A percentile compares a stretch with the other conserved stretches of the same genome.
These are phyloP conservation scores for Mercurialis annua DNA, from an alignment of 345 rosid species.

Conservation along the genomic window DNA sequence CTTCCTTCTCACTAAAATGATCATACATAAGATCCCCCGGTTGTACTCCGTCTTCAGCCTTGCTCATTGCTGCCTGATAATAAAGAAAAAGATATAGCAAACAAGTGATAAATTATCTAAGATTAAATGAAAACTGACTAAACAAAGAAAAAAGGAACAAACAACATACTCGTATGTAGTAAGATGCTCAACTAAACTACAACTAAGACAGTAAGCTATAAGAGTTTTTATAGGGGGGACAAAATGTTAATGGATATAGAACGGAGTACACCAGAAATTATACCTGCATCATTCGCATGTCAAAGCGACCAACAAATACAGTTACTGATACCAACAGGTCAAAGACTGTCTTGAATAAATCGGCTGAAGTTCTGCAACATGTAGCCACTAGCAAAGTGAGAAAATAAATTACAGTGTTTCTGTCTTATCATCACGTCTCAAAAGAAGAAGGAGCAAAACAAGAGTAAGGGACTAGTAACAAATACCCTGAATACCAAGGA, in stretches of 20 bases:
- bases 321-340: slow-evolving; percentile 98
- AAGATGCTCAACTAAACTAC: background rate
- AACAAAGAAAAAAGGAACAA: background rate
- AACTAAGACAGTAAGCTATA: background rate
- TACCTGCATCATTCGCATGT: slow-evolving; percentile 99
- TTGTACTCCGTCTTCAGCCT: slow-evolving; percentile 45
- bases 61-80: slow-evolving; percentile 86
- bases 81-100: slow-evolving; percentile 8
- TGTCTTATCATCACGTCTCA: background rate
- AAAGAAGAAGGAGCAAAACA: background rate
- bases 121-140: background rate
- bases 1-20: slow-evolving; percentile 69
- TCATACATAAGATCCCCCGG: slow-evolving; percentile 65
- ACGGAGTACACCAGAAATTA: slow-evolving; percentile 7
- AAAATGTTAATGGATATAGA: background rate
- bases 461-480: slow-evolving; percentile 15
- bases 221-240: background rate
- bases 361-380: slow-evolving; percentile 91
- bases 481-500: slow-evolving; percentile 99
- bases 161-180: too few relatives aligned
- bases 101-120: background rate
- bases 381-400: slow-evolving; percentile 25
- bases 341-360: slow-evolving; percentile 92
- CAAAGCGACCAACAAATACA: slow-evolving; percentile 97
- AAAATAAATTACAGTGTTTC: slow-evolving; percentile 16